Base-by-base conservation (phyloP, 1,139 yeast species). In the Yamadazyma membranifaciens region DNA sequence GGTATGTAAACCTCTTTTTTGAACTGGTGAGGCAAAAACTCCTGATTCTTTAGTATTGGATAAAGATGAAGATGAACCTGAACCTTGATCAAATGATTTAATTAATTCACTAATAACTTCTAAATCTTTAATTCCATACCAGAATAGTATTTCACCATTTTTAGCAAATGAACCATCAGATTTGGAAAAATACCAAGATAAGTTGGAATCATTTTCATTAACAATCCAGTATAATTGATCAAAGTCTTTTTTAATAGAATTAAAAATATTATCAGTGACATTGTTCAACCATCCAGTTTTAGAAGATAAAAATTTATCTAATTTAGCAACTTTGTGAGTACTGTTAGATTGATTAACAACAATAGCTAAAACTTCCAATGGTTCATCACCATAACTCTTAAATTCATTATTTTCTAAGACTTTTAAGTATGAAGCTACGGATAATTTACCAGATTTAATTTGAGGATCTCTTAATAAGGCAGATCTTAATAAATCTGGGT, bases 201-300 rank as follows among this genome's bases (percentile, higher is more conserved):
- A 78, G 62, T 92, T 91, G 46, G 91, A 81, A 60, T 91, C 97
- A 54, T 85, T 89, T 64, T 92, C 98, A 53, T 83, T 77, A 35
- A 89, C 94, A 37, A 83, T 77, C 98, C 98, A 92, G 61, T 83
- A 89, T 50, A 94, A 73, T 11, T 81, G 65, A 31, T 73, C 53
- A 62, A 79, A 85, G 59, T 91, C 96, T 56, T 83, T 85, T 52
- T 75, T 80, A 52, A 92, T 76, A 14, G 95, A 81, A 43, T 75
- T 78, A 79, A 95, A 92, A 44, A 94, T 86, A 64, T 91, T 92
- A 57, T 92, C 99, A 43, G 96, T 86, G 44, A 92, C 97, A 54
- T 91, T 92, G 70, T 92, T 92, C 60, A 92, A 81, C 99, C 99
- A 92, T 34, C 98, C 98, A 45, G 87, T 80, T 62, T 86, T 83